Evolutionary conservation across 1,284 basidiomycete genomes (phyloP).

Genomic region (Fomitopsis palustris): DNA sequence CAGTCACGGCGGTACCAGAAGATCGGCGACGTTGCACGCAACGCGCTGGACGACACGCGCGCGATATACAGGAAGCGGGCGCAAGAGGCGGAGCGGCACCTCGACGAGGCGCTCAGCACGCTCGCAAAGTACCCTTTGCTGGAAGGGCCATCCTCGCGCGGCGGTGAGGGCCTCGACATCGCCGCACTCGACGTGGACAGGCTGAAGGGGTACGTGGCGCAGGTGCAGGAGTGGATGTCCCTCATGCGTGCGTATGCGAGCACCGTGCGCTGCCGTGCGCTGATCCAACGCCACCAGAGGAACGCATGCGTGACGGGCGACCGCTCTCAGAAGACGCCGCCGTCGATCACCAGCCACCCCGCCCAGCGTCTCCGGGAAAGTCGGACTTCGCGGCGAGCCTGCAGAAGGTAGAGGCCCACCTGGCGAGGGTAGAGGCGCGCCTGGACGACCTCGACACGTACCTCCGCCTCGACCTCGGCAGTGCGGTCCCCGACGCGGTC

Average conservation of each 20-base stretch:
- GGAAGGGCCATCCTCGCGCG: background rate
- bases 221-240: background rate
- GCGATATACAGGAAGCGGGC: conserved; percentile 3
- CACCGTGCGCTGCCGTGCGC: background rate
- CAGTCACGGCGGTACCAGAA: conserved; percentile 5
- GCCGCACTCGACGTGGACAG: background rate
- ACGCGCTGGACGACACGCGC: conserved; percentile 6
- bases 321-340: background rate
- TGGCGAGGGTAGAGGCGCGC: conserved; percentile 1
- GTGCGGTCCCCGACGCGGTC: background rate
- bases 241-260: background rate
- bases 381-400: conserved; percentile 6
- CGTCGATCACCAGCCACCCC: background rate
- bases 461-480: conserved; percentile 5
- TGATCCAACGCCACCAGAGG: background rate
- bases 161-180: background rate
- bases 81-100: conserved; percentile 2
- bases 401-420: background rate
- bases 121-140: background rate
- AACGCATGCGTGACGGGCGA: background rate
- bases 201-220: background rate
- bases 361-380: background rate
- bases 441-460: background rate
- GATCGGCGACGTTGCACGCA: conserved; percentile 8
- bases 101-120: conserved; percentile 7